Base-by-base conservation (phyloP, 768 basidiomycete genomes). In the Suillus placidus region DNA sequence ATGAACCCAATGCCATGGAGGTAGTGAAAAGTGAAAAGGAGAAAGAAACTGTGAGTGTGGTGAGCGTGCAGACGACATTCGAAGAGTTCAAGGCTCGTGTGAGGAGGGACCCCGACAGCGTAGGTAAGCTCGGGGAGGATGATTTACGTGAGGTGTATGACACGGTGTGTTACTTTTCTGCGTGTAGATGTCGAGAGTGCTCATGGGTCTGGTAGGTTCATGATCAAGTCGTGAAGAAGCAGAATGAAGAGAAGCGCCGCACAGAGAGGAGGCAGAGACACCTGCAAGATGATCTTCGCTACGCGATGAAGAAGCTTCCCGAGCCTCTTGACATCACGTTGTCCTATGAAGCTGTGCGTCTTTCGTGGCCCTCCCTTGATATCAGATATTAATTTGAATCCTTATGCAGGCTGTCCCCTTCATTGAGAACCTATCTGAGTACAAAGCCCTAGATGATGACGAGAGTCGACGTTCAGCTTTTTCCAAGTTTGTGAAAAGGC, bases 241-340 rank as follows among this genome's bases (percentile, higher is more conserved):
- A 91, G 42, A 90, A 91, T 3, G 93, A 95, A 18, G 97, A 98
- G 76, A 93, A 88, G 75, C 83, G 90, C n/a, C 86, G 94, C 42
- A 80, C 88, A 1, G 97, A 99, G 77, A 85, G 95, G 64, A 89
- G 85, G 71, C 88, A 90, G 65, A 85, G 96, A 34, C 92, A 97
- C 76, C 78, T 94, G 67, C 94, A 97, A 72, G 97, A 99, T 77
- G 97, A 99, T 73, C 82, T 99, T 43, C 90, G 97, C 7, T 97
- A 99, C 79, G 97, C 96, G 0, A 82, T 98, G 69, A 95, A 93
- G 80, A 97, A 97, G 75, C 81, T 97, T 8, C 76, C 92, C 0
- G 93, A 95, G 58, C 85, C 93, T 1, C 77, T 98, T 45, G 94
- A 97, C 68, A 75, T 95, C 58, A 86, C 79, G 35, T 73, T 89